Conservation (phyloP, 2,329 filamentous ascomycete species). For the Ambrosiella xylebori region DNA sequence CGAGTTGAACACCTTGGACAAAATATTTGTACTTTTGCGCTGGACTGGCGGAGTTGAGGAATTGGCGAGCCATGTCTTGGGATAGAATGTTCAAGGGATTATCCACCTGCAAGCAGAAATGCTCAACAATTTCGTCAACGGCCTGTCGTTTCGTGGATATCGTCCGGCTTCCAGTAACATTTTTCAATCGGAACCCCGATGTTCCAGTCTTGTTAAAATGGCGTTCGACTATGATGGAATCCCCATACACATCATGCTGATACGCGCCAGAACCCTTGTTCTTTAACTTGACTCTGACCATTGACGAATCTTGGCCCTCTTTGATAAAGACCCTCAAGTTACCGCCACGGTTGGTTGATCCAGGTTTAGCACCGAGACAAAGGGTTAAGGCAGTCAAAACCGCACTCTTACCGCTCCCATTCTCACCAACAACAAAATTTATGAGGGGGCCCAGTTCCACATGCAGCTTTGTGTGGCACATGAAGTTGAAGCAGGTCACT, state of each 20-base stretch:
- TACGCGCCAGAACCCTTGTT: constrained; percentile 78
- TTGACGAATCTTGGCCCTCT: constrained; percentile 61
- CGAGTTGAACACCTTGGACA: constrained; percentile 80
- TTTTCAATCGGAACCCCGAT: constrained; percentile 79
- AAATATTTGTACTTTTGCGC: constrained; percentile 93
- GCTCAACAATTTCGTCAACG: constrained; percentile 84
- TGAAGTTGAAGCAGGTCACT: constrained; percentile 81
- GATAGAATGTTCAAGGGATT: constrained; percentile 93
- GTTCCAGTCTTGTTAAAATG: constrained; percentile 60
- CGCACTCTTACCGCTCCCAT: constrained; percentile 94
- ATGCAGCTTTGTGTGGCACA: constrained; percentile 75
- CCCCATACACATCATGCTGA: constrained; percentile 63
- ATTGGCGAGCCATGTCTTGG: constrained; percentile 86
- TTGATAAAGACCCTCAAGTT: constrained; percentile 86
- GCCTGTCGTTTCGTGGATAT: constrained; percentile 74
- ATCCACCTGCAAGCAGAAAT: constrained; percentile 83
- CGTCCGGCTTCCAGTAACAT: constrained; percentile 40
- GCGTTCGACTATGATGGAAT: constrained; percentile 78
- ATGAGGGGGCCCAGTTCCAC: constrained; percentile 83
- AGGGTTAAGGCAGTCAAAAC: constrained; percentile 83
- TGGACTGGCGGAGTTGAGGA: constrained; percentile 69
- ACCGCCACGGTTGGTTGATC: constrained; percentile 77
- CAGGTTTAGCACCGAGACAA: constrained; percentile 88
- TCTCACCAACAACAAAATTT: constrained; percentile 96
- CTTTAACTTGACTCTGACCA: constrained; percentile 71